Evolutionary conservation across 2,329 filamentous ascomycete species (phyloP), one percentile per base, ranked within the genome.

Genomic region (Tolypocladium ophioglossoides): DNA sequence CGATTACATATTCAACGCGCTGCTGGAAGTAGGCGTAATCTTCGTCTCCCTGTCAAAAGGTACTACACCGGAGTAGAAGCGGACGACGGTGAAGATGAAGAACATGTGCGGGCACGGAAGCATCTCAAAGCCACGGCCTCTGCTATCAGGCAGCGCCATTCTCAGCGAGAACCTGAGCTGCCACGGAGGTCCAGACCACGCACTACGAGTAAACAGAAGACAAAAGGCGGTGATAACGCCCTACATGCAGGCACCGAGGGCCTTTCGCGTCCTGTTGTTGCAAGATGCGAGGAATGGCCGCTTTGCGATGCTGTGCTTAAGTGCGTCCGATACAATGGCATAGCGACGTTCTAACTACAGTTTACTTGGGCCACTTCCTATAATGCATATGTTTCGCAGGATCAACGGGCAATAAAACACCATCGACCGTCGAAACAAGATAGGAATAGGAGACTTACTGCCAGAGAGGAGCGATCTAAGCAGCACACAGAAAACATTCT

Each of bases 301-400:
- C 41, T 48, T 48, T 46, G 22, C 51, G 40, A 53, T 11, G 32
- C 51, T 1, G 51, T 53, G 27, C 51, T 53, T 18, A 53, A 46
- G 20, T 37, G 51, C 51, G 44, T 24, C 30, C 22, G 41, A 53
- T 41, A 53, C n/a, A 53, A 53, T 35, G 41, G 51, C 40, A 53
- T 30, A n/a, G 51, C 51, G 24, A 39, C 37, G 30, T 49, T 53
- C 40, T 20, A 51, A 27, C 27, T 27, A 27, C 27, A 27, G 27
- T 27, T 27, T 27, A 27, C 27, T 27, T 27, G 27, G 27, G 27
- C 27, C 27, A 27, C 27, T 27, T 3, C 27, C 3, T 27, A 6
- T 6, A 27, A 27, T 3, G 6, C 27, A 6, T 6, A 27, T 6
- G 6, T 6, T 27, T 27, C 27, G 3, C 27, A 27, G 6, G 27